phyloP scores from a whole-genome alignment of 2,329 filamentous ascomycete species.

The Aspergillus caelatus region DNA sequence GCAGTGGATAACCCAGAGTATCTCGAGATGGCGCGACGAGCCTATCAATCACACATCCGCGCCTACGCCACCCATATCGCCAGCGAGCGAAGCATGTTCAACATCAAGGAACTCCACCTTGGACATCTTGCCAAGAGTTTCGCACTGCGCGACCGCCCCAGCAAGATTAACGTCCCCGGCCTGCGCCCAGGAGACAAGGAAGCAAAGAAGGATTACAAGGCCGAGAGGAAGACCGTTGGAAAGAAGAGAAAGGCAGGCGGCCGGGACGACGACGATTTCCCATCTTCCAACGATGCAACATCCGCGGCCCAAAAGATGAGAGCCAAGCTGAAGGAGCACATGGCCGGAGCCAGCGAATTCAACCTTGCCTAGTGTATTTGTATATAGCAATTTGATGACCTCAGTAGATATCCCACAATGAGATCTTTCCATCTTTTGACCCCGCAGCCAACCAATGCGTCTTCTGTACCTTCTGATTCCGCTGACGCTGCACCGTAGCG shows the following conservation, averaged over 20 bases:
- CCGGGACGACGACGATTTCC: conserved; percentile 27
- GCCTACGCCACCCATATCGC: conserved; percentile 94
- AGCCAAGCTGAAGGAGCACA: conserved; percentile 55
- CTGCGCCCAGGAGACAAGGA: conserved; percentile 53
- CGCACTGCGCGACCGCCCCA: conserved; percentile 83
- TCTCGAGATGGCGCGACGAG: conserved; percentile 79
- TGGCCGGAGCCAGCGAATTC: conserved; percentile 59
- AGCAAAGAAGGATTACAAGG: conserved; percentile 51
- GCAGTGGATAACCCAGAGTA: conserved; percentile 65
- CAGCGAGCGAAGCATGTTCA: conserved; percentile 82
- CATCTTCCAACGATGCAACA: conserved; percentile 38
- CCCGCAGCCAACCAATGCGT: conserved; percentile 90
- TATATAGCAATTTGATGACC: conserved; percentile 32
- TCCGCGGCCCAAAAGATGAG: conserved; percentile 58
- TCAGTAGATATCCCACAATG: conserved; percentile 91
- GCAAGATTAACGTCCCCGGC: conserved; percentile 67
- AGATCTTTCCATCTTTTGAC: conserved; percentile 93
- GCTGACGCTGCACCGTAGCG: conserved; percentile 63
- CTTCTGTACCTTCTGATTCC: conserved; percentile 64
- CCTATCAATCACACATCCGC: conserved; percentile 87
- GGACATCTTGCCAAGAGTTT: conserved; percentile 95
- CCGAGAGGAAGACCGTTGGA: conserved; percentile 40
- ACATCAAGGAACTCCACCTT: conserved; percentile 87
- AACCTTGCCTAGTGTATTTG: conserved; percentile 54
- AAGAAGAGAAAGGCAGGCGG: conserved; percentile 39